Base-by-base conservation (phyloP, 164 flowering plant genomes). In the Kingdonia uniflora region DNA sequence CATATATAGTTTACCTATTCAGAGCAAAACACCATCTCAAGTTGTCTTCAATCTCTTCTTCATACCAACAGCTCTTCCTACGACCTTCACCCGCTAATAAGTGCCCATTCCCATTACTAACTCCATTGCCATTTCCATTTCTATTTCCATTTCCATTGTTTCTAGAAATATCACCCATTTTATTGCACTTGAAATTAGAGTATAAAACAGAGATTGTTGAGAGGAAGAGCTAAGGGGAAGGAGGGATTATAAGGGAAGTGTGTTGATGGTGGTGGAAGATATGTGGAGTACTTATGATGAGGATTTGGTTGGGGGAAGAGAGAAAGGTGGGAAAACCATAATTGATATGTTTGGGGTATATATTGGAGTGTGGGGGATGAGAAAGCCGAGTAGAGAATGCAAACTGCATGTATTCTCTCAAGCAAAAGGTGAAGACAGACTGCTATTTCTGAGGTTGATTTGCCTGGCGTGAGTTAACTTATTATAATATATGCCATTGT, bases 1-100 rank as follows among this genome's bases (percentile, higher is more conserved):
- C 24, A 47, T 8, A 16, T 15, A 12, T 12, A 20, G 25, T 47
- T 16, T 68, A 84, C 96, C 96, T 85, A 39, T 84, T 85, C 54
- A 86, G 86, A 60, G 94, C 95, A 73, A 82, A 89, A 57, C 79
- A 80, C 92, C 87, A 84, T 67, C 82, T 77, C 52, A 89, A 60
- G 57, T 86, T 72, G 21, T 79, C 82, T 58, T 89, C 95, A 65
- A 89, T 86, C 68, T 84, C 95, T 69, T 89, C 95, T 63, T 89
- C 97, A 67, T 86, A 89, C 97, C 97, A 89, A 59, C 95, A 88
- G 55, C 91, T 78, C 76, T 77, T 88, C 62, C 96, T 80, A 38
- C 75, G 77, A 14, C 68, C 78, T 54, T 56, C 70, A 5, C 60
- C 68, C 15, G 56, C 26, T 22, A 35, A 47, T 20, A 65, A 38